Base-by-base conservation (phyloP, 768 basidiomycete species). In the Amanita fuliginea region DNA sequence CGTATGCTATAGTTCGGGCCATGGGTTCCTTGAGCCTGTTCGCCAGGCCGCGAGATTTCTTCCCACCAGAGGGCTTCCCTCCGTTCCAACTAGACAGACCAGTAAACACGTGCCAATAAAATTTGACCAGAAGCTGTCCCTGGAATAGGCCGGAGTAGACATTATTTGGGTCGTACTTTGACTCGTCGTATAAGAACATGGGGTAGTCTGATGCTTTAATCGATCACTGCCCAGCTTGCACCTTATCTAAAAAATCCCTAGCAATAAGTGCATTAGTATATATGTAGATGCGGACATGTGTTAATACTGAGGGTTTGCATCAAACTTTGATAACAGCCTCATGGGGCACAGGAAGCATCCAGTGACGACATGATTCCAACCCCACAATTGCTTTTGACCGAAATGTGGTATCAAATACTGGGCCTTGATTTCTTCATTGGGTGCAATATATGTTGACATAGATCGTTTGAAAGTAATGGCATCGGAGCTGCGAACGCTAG, bases 91-190 rank as follows among this genome's bases (percentile, higher is more conserved):
- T 45, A 16, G 37, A 39, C 8, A 16, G 43, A n/a, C 43, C 28
- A 0, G 43, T 45, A 28, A 45, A 32, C 2, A 45, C 43, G 8
- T 45, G 43, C 28, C 30, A 30, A 45, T 45, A 45, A 16, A 45
- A 45, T 32, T 30, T 45, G 7, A 45, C 10, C 1, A 45, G 43
- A 1, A 45, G 43, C 4, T 19, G 43, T 2, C 43, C 43, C 19
- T 45, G 43, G n/a, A 45, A 45, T 28, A 45, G 18, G 24, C 43
- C 43, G 19, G 43, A 33, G 18, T 45, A 45, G 7, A 45, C 14
- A 28, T 45, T 19, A 4, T 6, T 32, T 6, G 24, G 43, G 32
- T 28, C 18, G n/a, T 30, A 45, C 28, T 32, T 45, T 7, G 22
- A 18, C 2, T 6, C 28, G 9, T 45, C 26, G 11, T 45, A 45